A percentile compares a stretch with the other conserved stretches of the same genome.
Evolutionary conservation across 1,284 basidiomycete species (phyloP).

Genomic region (Marasmius fiardii): DNA sequence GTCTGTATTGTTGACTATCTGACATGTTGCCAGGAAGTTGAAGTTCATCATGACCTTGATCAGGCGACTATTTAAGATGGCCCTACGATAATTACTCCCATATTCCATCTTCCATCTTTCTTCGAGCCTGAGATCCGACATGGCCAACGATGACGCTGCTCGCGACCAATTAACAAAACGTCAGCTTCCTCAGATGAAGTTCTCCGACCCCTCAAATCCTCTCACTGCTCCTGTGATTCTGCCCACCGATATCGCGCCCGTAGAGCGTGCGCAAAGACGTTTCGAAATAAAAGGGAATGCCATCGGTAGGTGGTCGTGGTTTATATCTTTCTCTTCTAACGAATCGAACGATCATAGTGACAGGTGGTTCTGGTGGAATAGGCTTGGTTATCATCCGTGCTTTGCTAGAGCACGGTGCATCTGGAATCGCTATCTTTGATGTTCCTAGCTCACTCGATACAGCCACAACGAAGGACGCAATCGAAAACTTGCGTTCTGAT

Average conservation of each 20-base stretch:
- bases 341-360: conserved; percentile 34
- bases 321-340: neutral
- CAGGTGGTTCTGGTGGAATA: conserved; percentile 37
- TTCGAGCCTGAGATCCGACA: neutral
- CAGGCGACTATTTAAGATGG: no score
- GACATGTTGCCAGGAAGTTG: no score
- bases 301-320: conserved; percentile 26
- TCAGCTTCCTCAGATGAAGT: conserved; percentile 24
- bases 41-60: no score
- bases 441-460: conserved; percentile 21
- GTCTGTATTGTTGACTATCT: no score
- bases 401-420: conserved; percentile 39
- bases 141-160: neutral
- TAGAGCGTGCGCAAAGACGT: conserved; percentile 27
- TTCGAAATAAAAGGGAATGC: conserved; percentile 37
- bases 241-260: conserved; percentile 19
- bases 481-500: conserved; percentile 25
- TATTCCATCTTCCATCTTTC: no score
- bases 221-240: conserved; percentile 29
- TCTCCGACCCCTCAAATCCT: conserved; percentile 31
- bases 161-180: conserved; percentile 21
- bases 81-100: no score
- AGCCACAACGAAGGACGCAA: conserved; percentile 18
- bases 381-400: conserved; percentile 31
- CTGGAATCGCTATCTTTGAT: conserved; percentile 37